Evolutionary conservation across 768 basidiomycete species (phyloP).

Genomic region (Suillus spraguei): DNA sequence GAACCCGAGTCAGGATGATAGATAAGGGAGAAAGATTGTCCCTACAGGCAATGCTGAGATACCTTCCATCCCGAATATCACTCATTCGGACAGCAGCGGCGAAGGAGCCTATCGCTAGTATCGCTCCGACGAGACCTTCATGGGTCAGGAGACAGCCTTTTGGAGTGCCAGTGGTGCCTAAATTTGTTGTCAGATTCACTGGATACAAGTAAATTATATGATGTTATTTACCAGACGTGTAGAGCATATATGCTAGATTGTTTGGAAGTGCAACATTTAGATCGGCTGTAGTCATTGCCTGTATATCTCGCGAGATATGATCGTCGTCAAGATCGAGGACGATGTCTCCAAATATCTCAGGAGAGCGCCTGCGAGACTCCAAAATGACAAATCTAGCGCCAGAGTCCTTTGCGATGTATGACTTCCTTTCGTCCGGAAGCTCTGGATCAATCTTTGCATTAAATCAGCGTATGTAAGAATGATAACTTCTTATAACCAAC

Average conservation of each 20-base stretch:
- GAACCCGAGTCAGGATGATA: constrained; percentile 8
- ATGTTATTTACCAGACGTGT: constrained; percentile 45
- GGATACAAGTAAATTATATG: not conserved
- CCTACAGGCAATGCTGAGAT: constrained; percentile 47
- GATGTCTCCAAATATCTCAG: constrained; percentile 22
- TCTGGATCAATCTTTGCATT: constrained; percentile 50
- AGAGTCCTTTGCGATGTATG: constrained; percentile 46
- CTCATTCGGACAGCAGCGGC: constrained; percentile 24
- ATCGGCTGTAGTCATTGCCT: constrained; percentile 29
- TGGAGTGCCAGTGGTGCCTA: constrained; percentile 54
- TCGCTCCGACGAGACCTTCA: constrained; percentile 34
- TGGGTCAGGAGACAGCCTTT: constrained; percentile 51
- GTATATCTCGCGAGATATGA: constrained; percentile 30
- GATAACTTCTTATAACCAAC: constrained; percentile 29
- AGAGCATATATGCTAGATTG: constrained; percentile 46
- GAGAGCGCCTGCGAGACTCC: constrained; percentile 19
- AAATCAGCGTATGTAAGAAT: constrained; percentile 8
- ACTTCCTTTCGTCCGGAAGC: constrained; percentile 46
- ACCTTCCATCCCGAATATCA: constrained; percentile 31
- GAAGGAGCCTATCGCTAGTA: constrained; percentile 31
- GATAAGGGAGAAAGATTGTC: constrained; percentile 15
- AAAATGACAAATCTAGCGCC: constrained; percentile 45
- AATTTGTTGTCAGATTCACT: not conserved
- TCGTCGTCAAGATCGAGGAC: constrained; percentile 24
- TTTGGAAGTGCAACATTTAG: constrained; percentile 33